Base-by-base conservation (phyloP, 371 early-diverging fungal species). In the Actinomucor elegans region DNA sequence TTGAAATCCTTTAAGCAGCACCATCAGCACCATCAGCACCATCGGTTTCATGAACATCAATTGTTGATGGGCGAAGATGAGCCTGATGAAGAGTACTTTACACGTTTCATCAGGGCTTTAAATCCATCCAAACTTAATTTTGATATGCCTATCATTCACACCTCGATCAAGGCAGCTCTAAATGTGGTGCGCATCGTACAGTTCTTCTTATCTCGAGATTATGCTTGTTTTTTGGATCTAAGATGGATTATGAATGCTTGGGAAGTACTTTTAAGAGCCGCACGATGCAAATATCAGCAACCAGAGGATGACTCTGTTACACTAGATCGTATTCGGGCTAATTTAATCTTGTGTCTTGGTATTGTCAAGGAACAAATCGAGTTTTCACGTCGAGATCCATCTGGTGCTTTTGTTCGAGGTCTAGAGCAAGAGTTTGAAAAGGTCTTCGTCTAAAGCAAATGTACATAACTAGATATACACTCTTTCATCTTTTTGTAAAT, bases 161-260 rank as follows among this genome's bases (percentile, higher is more conserved):
- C 52, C 3, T 23, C 67, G 3, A 36, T 71, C 14, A 26, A 40
- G 8, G 48, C 57, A 18, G 61, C 67, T 0, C 20, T 61, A 0
- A 56, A 55, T 31, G 42, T 40, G 18, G 59, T 71, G 12, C 54
- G 64, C 2, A 21, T 71, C 1, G 35, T 54, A 4, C 64, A 64
- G 11, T 71, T 59, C 12, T 17, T 62, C 2, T 11, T 48, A 9
- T 46, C 59, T 1, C 31, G 32, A 2, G 32, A 54, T 1, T 59
- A 36, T 43, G 20, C 41, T 0, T 63, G 64, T 27, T 52, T 48
- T 8, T n/a, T 64, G 17, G 56, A 64, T 47, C 10, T 59, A 1
- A 21, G 42, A 32, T 55, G 55, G 64, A 23, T 59, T 14, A 54
- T 59, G 52, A 58, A 59, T 43, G 52, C 56, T 8, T 64, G 55